A percentile compares a stretch with the other conserved stretches of the same genome.
Conservation (phyloP, 179 eudicot genomes). For the Silene coronaria region DNA sequence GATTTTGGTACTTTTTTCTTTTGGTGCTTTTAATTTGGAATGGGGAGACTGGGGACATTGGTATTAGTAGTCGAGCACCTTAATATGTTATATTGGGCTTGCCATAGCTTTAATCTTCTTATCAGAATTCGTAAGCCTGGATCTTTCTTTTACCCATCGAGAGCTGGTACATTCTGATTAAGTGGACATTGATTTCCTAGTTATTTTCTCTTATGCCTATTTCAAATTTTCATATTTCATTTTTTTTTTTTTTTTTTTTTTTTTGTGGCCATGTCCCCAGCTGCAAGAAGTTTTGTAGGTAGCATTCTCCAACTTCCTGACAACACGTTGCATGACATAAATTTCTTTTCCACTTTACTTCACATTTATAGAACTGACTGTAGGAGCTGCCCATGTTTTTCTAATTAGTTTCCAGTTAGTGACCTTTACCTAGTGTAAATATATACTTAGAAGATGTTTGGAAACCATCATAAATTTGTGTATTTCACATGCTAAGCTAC, state of each 20-base stretch:
- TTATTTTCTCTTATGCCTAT: background rate
- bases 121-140: background rate
- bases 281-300: no score
- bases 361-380: no score
- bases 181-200: background rate
- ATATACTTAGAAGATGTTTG: background rate
- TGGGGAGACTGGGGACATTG: background rate
- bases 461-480: background rate
- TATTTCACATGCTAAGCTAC: background rate
- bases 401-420: no score
- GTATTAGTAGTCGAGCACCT: background rate
- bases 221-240: no score
- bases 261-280: no score
- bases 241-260: no score
- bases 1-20: constrained; percentile 42
- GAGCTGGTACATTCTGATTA: background rate
- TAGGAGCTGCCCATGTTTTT: no score
- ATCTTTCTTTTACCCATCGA: background rate
- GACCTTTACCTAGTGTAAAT: background rate
- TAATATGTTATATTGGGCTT: background rate
- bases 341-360: no score
- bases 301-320: no score
- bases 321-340: no score
- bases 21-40: background rate
- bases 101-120: background rate